Evolutionary conservation across 352 stramenopile genomes (phyloP).

Genomic region (Pythium biforme): DNA sequence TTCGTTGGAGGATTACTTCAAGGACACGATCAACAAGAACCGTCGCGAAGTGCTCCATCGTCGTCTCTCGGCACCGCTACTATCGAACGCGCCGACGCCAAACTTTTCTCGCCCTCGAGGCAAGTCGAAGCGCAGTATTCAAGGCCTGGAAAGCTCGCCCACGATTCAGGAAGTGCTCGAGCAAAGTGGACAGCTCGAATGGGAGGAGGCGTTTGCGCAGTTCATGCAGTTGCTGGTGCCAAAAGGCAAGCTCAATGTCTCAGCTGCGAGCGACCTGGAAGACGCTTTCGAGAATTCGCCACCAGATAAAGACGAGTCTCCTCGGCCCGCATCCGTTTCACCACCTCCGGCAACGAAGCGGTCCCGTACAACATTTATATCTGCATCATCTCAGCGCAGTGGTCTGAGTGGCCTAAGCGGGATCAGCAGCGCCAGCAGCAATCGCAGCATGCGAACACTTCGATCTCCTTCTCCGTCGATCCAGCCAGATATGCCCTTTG

Average conservation of each 20-base stretch:
- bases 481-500: neutral
- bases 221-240: constrained; percentile 51
- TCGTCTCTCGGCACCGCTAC: constrained; percentile 12
- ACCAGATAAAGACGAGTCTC: neutral
- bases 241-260: constrained; percentile 21
- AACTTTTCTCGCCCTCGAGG: neutral
- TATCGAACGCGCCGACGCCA: constrained; percentile 7
- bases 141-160: neutral
- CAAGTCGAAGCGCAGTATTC: constrained; percentile 2
- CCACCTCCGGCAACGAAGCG: neutral
- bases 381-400: neutral
- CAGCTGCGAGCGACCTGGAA: neutral
- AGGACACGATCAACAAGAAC: constrained; percentile 22
- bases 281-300: neutral
- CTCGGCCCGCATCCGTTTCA: neutral
- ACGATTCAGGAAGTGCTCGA: constrained; percentile 19
- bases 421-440: neutral
- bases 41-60: constrained; percentile 22
- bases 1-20: constrained; percentile 31
- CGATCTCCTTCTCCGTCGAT: neutral
- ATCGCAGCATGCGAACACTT: neutral
- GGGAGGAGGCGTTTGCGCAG: constrained; percentile 42
- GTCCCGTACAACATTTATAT: neutral
- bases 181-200: constrained; percentile 28
- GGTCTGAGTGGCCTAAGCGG: neutral